Conservation (phyloP, 2,329 filamentous ascomycete species). For the Dactylellina leptospora region DNA sequence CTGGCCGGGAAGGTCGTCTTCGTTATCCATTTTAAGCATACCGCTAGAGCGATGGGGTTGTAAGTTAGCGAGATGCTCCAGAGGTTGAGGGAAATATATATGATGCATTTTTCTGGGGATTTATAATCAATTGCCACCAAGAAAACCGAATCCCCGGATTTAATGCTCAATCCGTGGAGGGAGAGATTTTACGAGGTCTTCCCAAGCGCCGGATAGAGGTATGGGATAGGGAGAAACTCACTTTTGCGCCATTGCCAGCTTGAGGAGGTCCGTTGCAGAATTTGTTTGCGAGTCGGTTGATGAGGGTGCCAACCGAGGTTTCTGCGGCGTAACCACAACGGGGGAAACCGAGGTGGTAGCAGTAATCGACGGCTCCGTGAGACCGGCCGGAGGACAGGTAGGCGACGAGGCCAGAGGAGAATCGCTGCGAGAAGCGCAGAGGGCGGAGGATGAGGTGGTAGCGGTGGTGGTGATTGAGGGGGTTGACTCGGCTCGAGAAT, state of each 20-base stretch:
- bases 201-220: not conserved
- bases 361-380: conserved; percentile 45
- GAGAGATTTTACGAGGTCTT: not conserved
- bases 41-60: conserved; percentile 30
- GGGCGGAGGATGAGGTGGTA: conserved; percentile 7
- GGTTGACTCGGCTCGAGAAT: conserved; percentile 40
- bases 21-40: conserved; percentile 66
- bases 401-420: conserved; percentile 48
- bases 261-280: conserved; percentile 56
- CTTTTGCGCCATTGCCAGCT: conserved; percentile 57
- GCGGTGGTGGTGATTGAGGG: conserved; percentile 23
- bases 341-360: conserved; percentile 55
- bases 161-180: not conserved
- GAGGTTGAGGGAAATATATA: too few species aligned
- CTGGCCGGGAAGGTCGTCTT: conserved; percentile 75
- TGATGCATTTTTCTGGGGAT: too few species aligned
- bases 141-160: not conserved
- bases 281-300: conserved; percentile 54
- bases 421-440: conserved; percentile 16
- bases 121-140: conserved; percentile 4
- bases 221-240: conserved; percentile 22
- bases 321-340: conserved; percentile 56
- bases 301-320: conserved; percentile 55
- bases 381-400: conserved; percentile 28
- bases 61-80: too few species aligned